Evolutionary conservation across 768 basidiomycete species (phyloP), one percentile per base, ranked within the genome.

Genomic region (Auriscalpium microsporum): DNA sequence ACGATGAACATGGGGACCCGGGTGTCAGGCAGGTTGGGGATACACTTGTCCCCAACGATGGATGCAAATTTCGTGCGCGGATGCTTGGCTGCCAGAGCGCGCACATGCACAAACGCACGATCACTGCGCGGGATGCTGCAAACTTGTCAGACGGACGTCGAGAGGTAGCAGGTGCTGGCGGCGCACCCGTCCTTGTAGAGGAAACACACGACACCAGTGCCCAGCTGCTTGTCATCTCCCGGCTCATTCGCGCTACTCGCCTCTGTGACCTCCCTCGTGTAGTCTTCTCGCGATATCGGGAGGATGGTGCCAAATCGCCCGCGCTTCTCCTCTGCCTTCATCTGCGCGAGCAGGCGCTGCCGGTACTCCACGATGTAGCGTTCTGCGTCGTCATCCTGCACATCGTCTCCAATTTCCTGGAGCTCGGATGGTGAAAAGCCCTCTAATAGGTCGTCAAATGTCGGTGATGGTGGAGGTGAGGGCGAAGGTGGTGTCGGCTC

Each of bases 31-130:
- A 98, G 84, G 70, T 97, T 87, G 17, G 90, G 84, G 63, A 99
- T 96, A 73, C 93, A 95, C 69, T 93, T 93, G 72, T 90, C 82
- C 38, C 94, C 93, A 4, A 94, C 83, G 63, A 99, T 98, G 10
- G 90, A 92, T 58, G 96, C 87, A 62, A 99, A 96, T 72, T 98
- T 98, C 10, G 94, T 90, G 48, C 86, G 85, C 2, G 94, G 90
- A 68, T 95, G 87, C 52, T 82, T 81, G n/a, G 74, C 74, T 2
- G 96, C 92, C 6, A 99, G 76, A 0, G 75, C 75, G 5, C 75
- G 75, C 28, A 98, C 70, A 51, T 94, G 84, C 28, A 77, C 71
- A 51, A 79, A 95, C 77, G 4, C 94, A 36, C 45, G 19, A 49
- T 55, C 51, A 28, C 14, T 48, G 14, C 46, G 14, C 47, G 33